A percentile compares a stretch with the other conserved stretches of the same genome.
These are phyloP conservation scores for Hypoxylon sp. DNA, from an alignment of 2,329 filamentous ascomycete genomes.

Conservation along the genomic window DNA sequence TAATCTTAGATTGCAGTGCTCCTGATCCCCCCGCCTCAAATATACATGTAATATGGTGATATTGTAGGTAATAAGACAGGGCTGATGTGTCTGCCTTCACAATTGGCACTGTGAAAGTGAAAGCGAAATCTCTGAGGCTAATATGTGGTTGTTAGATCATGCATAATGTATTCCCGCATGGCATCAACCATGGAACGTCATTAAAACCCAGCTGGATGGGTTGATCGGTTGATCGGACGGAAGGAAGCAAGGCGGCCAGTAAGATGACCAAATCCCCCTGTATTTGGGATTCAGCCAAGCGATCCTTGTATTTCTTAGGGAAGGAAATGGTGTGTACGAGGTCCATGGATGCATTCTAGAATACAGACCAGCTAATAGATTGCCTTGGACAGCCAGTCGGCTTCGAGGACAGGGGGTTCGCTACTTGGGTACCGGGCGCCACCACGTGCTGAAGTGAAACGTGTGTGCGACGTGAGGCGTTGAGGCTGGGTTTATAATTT, in stretches of 20 bases:
- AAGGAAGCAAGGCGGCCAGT: neutral
- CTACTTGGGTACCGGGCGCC: neutral
- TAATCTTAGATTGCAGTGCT: neutral
- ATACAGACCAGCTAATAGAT: neutral
- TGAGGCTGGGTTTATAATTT: conserved; percentile 12
- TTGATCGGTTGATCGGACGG: neutral
- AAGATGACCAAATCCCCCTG: neutral
- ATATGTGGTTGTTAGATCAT: neutral
- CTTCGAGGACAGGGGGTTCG: neutral
- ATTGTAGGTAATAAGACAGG: neutral
- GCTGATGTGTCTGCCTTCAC: conserved; percentile 11
- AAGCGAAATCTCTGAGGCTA: neutral
- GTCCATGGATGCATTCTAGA: neutral
- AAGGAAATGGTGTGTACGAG: neutral
- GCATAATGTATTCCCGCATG: neutral
- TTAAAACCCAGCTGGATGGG: neutral
- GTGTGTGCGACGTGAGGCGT: conserved; percentile 4
- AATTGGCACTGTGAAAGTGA: neutral
- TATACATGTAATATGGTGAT: neutral
- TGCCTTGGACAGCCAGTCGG: conserved; percentile 5
- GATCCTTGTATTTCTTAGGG: neutral
- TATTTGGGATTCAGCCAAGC: neutral
- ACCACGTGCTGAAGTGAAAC: conserved; percentile 9
- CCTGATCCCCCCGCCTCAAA: neutral
- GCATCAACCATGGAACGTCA: neutral